These are phyloP conservation scores for Cenchrus fungigraminus DNA, from an alignment of 176 grass and related monocot genomes.

Conservation along the genomic window DNA sequence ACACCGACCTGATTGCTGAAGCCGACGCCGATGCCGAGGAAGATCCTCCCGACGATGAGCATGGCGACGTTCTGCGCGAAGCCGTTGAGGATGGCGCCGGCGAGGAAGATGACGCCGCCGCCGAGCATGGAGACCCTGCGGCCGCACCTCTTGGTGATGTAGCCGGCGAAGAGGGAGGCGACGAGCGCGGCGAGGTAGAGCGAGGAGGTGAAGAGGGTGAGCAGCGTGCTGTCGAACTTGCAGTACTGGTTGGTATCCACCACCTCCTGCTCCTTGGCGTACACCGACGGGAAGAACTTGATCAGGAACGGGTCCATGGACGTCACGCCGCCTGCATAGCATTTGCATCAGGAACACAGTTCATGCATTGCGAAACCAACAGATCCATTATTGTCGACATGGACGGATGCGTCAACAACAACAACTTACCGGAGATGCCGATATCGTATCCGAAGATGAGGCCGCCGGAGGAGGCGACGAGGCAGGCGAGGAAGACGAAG, in stretches of 20 bases:
- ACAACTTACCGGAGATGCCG: constrained; percentile 41
- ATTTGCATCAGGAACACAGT: too few relatives aligned
- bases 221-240: constrained; percentile 76
- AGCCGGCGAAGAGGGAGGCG: constrained; percentile 43
- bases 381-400: too few relatives aligned
- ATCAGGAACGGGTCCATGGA: constrained; percentile 52
- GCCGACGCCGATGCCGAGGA: constrained; percentile 43
- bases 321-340: constrained; percentile 44
- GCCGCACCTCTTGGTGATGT: constrained; percentile 39
- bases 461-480: constrained; percentile 51
- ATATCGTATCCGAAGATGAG: constrained; percentile 64
- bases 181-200: constrained; percentile 64
- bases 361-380: too few relatives aligned
- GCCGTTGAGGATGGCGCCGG: constrained; percentile 26
- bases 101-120: constrained; percentile 38
- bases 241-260: constrained; percentile 68
- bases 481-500: constrained; percentile 52
- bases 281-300: constrained; percentile 51
- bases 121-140: constrained; percentile 46
- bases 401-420: too few relatives aligned
- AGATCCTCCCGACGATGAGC: constrained; percentile 48
- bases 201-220: constrained; percentile 84
- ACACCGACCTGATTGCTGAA: constrained; percentile 43
- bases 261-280: constrained; percentile 48
- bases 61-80: constrained; percentile 39